Percentiles rank a stretch among this genome's conserved stretches.
Conservation (phyloP, 805 yeast species). For the Wickerhamomyces alni region DNA sequence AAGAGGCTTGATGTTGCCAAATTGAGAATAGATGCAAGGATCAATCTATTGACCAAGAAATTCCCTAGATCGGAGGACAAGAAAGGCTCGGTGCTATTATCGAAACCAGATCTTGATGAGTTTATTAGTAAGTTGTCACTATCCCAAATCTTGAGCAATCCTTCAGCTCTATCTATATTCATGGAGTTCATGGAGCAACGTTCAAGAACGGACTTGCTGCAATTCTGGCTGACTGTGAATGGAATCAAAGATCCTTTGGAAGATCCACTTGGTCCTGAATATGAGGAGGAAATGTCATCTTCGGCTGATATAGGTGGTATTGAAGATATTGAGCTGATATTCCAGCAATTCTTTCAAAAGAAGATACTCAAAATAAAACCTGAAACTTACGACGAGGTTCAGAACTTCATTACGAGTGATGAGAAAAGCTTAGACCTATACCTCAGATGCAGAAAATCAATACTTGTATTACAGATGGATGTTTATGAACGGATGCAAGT, state of each 20-base stretch:
- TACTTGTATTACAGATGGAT: slow-evolving; percentile 54
- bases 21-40: slow-evolving; percentile 23
- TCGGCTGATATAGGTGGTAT: slow-evolving; percentile 37
- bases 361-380: slow-evolving; percentile 25
- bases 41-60: slow-evolving; percentile 19
- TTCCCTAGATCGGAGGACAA: background rate
- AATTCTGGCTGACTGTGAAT: slow-evolving; percentile 65
- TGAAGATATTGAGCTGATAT: slow-evolving; percentile 49
- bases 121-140: slow-evolving; percentile 28
- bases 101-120: slow-evolving; percentile 15
- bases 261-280: slow-evolving; percentile 27
- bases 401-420: slow-evolving; percentile 27
- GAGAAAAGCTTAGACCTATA: slow-evolving; percentile 28
- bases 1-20: slow-evolving; percentile 28
- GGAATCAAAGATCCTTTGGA: slow-evolving; percentile 67
- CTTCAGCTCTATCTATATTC: slow-evolving; percentile 42
- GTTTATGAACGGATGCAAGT: slow-evolving; percentile 45
- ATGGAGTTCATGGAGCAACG: slow-evolving; percentile 52
- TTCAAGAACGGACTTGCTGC: slow-evolving; percentile 39
- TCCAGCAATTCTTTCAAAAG: slow-evolving; percentile 33
- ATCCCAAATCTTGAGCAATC: slow-evolving; percentile 40
- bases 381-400: slow-evolving; percentile 28
- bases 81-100: slow-evolving; percentile 4
- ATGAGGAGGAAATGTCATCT: slow-evolving; percentile 19
- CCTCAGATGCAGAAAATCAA: slow-evolving; percentile 47